Percentiles rank a stretch among this genome's conserved stretches.
Conservation (phyloP, 192 early-diverging fungal species). For the Gaertneriomyces semiglobifer region DNA sequence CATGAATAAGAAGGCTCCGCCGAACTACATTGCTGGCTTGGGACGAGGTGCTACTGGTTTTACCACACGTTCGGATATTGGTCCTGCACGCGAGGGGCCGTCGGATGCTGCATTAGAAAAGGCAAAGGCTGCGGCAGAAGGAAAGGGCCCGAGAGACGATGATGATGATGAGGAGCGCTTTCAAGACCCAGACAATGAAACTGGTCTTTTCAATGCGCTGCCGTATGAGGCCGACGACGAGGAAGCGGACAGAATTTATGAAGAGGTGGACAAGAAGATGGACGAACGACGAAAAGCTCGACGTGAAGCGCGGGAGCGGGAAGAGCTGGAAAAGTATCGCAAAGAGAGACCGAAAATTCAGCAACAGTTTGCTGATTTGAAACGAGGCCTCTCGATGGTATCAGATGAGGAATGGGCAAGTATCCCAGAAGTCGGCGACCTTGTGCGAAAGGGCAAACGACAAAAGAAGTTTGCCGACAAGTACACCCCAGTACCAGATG, state of each 20-base stretch:
- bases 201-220: constrained; percentile 77
- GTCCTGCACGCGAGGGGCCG: constrained; percentile 80
- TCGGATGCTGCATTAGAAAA: constrained; percentile 27
- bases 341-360: constrained; percentile 77
- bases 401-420: constrained; percentile 84
- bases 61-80: constrained; percentile 97
- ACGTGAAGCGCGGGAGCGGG: constrained; percentile 71
- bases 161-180: constrained; percentile 68
- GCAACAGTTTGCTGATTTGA: constrained; percentile 86
- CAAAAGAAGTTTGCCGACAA: constrained; percentile 46
- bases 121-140: constrained; percentile 32
- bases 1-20: constrained; percentile 85
- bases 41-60: constrained; percentile 97
- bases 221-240: constrained; percentile 97
- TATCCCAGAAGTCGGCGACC: constrained; percentile 79
- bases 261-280: constrained; percentile 84
- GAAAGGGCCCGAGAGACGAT: constrained; percentile 41
- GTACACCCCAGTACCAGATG: constrained; percentile 53
- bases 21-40: constrained; percentile 95
- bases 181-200: constrained; percentile 92
- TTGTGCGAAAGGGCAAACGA: constrained; percentile 71
- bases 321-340: constrained; percentile 61
- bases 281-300: constrained; percentile 75
- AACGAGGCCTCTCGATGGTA: constrained; percentile 73
- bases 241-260: constrained; percentile 93